Percentiles rank a stretch among this genome's conserved stretches.
phyloP scores from a whole-genome alignment of 768 basidiomycete species.

The Guyanaporus albipodus region DNA sequence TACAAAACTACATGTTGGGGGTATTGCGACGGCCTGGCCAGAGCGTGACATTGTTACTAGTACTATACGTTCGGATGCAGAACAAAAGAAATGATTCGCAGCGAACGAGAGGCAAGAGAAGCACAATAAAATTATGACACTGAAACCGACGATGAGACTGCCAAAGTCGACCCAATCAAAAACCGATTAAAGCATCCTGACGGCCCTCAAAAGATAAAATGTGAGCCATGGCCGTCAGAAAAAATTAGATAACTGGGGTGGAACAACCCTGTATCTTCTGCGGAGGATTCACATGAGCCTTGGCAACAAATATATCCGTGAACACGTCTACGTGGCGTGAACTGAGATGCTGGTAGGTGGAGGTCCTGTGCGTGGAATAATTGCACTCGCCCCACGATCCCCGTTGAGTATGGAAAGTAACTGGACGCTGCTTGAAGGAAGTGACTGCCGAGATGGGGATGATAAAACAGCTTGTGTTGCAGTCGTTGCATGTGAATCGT shows the following conservation, averaged over 20 bases:
- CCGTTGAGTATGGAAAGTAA: slow-evolving; percentile 36
- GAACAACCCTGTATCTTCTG: too few species aligned
- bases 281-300: too few species aligned
- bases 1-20: slow-evolving; percentile 35
- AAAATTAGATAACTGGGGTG: slow-evolving; percentile 6
- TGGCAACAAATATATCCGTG: slow-evolving; percentile 5
- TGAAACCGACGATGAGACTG: slow-evolving; percentile 21
- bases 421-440: slow-evolving; percentile 26
- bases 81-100: slow-evolving; percentile 11
- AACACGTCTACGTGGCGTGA: slow-evolving; percentile 23
- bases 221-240: too few species aligned
- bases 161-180: slow-evolving; percentile 19
- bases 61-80: slow-evolving; percentile 26
- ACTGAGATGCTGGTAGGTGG: slow-evolving; percentile 13
- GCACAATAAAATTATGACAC: slow-evolving; percentile 31
- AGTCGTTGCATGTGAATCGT: slow-evolving; percentile 12
- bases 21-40: slow-evolving; percentile 31
- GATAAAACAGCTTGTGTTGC: slow-evolving; percentile 11
- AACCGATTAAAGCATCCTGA: slow-evolving; percentile 20
- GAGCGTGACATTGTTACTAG: slow-evolving; percentile 30
- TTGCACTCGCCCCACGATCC: slow-evolving; percentile 12
- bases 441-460: slow-evolving; percentile 15
- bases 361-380: slow-evolving; percentile 7
- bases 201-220: slow-evolving; percentile 14
- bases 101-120: slow-evolving; percentile 17